Conservation (phyloP, 768 basidiomycete species). For the Boletus sp. region DNA sequence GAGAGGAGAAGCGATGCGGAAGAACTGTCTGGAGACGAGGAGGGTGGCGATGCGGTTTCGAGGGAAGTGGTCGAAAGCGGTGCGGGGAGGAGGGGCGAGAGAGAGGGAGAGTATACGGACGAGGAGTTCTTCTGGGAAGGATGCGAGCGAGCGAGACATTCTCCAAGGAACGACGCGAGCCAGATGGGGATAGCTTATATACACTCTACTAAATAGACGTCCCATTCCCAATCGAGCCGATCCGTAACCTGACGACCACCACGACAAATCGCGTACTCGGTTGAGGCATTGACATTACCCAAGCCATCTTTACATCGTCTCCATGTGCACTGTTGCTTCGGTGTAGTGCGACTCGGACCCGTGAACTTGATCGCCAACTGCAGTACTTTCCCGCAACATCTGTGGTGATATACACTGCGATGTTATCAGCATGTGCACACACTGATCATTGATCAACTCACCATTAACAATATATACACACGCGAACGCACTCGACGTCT, state of each 20-base stretch:
- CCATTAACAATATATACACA: conserved; percentile 27
- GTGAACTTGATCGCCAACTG: conserved; percentile 16
- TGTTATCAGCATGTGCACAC: background rate
- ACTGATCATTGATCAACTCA: conserved; percentile 1
- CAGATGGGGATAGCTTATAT: conserved; percentile 7
- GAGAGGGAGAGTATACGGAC: conserved; percentile 42
- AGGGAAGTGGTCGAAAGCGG: conserved; percentile 24
- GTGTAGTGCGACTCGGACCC: background rate
- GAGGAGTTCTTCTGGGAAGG: conserved; percentile 45
- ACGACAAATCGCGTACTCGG: no score
- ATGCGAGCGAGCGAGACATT: conserved; percentile 23
- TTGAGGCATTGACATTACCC: no score
- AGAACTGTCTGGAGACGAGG: conserved; percentile 50
- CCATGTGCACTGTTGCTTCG: background rate
- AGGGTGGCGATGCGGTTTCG: conserved; percentile 41
- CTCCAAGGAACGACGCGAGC: background rate
- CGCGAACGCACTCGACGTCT: conserved; percentile 12
- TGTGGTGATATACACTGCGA: conserved; percentile 26
- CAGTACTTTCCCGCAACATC: conserved; percentile 1
- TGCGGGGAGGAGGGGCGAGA: conserved; percentile 25
- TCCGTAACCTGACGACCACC: background rate
- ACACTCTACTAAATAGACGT: background rate
- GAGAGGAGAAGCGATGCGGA: conserved; percentile 56
- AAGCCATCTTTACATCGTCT: background rate
- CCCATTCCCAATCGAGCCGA: conserved; percentile 14